Evolutionary conservation across 352 stramenopile genomes (phyloP), one percentile per base, ranked within the genome.

Genomic region (Phytophthora citrophthora): DNA sequence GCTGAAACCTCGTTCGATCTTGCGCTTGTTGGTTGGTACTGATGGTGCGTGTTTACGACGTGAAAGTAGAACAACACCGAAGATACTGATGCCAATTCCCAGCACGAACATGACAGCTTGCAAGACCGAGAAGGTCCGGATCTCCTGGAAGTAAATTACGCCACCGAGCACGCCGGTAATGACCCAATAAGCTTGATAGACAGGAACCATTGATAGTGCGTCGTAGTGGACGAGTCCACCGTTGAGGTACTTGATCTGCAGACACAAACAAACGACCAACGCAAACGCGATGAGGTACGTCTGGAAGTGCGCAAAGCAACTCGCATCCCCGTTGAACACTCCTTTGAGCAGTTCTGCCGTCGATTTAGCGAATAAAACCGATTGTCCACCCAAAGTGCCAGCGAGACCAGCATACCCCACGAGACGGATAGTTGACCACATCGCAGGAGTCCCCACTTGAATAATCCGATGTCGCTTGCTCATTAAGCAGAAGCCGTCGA

Each of bases 101-200:
- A 95, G 27, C n/a, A 94, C 79, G 59, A 96, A 96, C 79, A 94
- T 91, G 39, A 75, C 70, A 8, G 81, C 81, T 44, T 96, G 87
- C 18, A 88, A 52, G 18, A 83, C 68, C 4, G 84, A 88, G 53
- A 96, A 92, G 4, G 76, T 75, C 27, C 82, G 81, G 52, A 93
- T 93, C 63, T 98, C 93, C 50, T 97, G 80, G 66, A 97, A 98
- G 72, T 97, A 98, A 26, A 97, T 87, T 26, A 91, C 80, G 1
- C 91, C 93, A 10, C 93, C 91, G 0, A 97, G 72, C 27, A 97
- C 87, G 9, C 88, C 86, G 16, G 77, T 95, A 54, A 96, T 89
- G 59, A 97, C 96, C 80, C 88, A 97, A 58, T 96, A 97, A 5
- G 79, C 82, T 62, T 96, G 88, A 57, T 94, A 95, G 12, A 96